Base-by-base conservation (phyloP, 1,139 yeast genomes). In the Saccharomyces hybrid region DNA sequence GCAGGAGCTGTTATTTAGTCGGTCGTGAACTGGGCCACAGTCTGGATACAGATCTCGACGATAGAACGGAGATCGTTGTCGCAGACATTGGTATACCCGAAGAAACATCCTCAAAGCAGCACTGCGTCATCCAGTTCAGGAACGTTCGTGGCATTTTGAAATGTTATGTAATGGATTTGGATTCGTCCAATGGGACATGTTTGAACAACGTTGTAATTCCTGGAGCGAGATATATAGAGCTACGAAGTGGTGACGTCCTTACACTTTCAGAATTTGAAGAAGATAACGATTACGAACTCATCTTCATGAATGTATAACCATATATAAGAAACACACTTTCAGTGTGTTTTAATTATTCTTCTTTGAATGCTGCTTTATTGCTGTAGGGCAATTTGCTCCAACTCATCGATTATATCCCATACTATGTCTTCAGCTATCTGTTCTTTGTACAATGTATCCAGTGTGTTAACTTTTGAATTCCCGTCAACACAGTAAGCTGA, bases 371-470 rank as follows among this genome's bases (percentile, higher is more conserved):
- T 38, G 13, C 25, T 14, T 28, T 28, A 47, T 29, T 25, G 13
- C 9, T 13, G 23, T 29, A 27, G 28, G 7, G 50, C 14, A 49
- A 80, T 83, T 47, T 83, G 88, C 57, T 88, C 95, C 0, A 89
- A 80, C 69, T 93, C 96, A 67, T 93, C 97, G 3, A 93, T 65
- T 4, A 91, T 64, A 68, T 93, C 99, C 82, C 85, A 84, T 5
- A 82, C 83, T 65, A 87, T 79, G 61, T 89, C 96, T 58, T 90
- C 96, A 0, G 89, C 84, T 9, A 89, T 81, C 56, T 76, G 79
- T 62, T 87, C 89, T 25, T 80, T 78, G 63, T 83, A 88, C 41
- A 95, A 70, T 53, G 81, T 82, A 57, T 79, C 71, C 51, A 88
- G 74, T 0, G 87, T 80, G 53, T 73, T 74, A 0, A 79, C 74